These are phyloP conservation scores for Lentinus brumalis DNA, from an alignment of 768 basidiomycete species.

Conservation along the genomic window DNA sequence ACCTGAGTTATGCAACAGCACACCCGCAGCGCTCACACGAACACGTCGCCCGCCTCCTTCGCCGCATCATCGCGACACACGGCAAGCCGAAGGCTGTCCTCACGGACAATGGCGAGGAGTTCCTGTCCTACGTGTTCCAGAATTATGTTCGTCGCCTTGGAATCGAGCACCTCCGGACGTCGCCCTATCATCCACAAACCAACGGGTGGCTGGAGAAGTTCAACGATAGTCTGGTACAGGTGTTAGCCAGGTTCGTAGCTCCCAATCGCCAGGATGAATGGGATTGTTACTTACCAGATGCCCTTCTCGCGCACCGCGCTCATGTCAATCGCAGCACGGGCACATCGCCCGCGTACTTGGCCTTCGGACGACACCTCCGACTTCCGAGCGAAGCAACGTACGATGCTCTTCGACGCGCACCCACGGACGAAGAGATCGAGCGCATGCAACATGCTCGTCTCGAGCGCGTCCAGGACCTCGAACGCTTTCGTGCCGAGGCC, in stretches of 20 bases:
- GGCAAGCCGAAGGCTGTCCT: slow-evolving; percentile 22
- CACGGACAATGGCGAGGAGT: slow-evolving; percentile 27
- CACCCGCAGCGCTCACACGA: slow-evolving; percentile 12
- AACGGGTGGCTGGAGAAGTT: slow-evolving; percentile 3
- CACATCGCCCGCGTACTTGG: slow-evolving; percentile 20
- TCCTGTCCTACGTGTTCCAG: slow-evolving; percentile 21
- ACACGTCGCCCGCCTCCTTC: slow-evolving; percentile 1
- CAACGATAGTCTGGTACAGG: slow-evolving; percentile 13
- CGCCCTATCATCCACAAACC: slow-evolving; percentile 13
- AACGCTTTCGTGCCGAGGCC: slow-evolving; percentile 17
- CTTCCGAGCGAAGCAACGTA: slow-evolving; percentile 20
- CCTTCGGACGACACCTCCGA: slow-evolving; percentile 18
- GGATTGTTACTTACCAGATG: slow-evolving; percentile 26
- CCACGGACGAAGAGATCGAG: slow-evolving; percentile 24
- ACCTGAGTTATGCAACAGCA: slow-evolving; percentile 5
- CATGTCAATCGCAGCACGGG: slow-evolving; percentile 16
- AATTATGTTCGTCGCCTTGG: slow-evolving; percentile 11
- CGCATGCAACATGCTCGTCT: slow-evolving; percentile 17
- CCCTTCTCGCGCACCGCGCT: slow-evolving; percentile 22
- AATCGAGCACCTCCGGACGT: slow-evolving; percentile 24
- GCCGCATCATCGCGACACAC: slow-evolving; percentile 10
- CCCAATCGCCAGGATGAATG: slow-evolving; percentile 11
- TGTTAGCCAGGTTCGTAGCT: slow-evolving; percentile 15
- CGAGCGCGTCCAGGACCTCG: slow-evolving; percentile 23
- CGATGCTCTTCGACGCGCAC: slow-evolving; percentile 16